A percentile compares a stretch with the other conserved stretches of the same genome.
These are phyloP conservation scores for Debaryomyces udenii DNA, from an alignment of 1,139 yeast genomes.

Conservation along the genomic window DNA sequence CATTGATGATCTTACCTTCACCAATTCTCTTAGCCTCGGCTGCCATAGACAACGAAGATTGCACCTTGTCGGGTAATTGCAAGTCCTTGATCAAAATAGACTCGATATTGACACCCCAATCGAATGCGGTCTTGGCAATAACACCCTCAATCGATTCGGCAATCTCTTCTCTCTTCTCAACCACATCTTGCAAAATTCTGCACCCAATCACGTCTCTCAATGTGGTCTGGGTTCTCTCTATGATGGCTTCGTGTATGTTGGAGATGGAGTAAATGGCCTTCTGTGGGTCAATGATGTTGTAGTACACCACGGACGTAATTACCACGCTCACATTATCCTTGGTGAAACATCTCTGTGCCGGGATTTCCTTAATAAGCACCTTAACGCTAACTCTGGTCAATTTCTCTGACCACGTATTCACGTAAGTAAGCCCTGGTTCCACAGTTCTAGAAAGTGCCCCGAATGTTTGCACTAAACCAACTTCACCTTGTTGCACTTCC, in stretches of 20 bases:
- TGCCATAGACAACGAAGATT: conserved; percentile 68
- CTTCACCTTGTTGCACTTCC: conserved; percentile 67
- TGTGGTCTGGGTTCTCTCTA: conserved; percentile 75
- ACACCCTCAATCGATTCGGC: conserved; percentile 67
- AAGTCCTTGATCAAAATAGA: conserved; percentile 72
- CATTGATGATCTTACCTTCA: conserved; percentile 76
- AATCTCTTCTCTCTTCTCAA: conserved; percentile 74
- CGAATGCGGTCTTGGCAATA: conserved; percentile 64
- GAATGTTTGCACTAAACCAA: conserved; percentile 68
- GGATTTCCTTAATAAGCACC: conserved; percentile 65
- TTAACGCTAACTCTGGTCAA: conserved; percentile 57
- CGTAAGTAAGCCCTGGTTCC: conserved; percentile 70
- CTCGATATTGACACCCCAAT: conserved; percentile 77
- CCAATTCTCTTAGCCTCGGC: conserved; percentile 79
- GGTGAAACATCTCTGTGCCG: conserved; percentile 70
- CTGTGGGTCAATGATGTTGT: conserved; percentile 70
- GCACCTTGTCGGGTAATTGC: conserved; percentile 57
- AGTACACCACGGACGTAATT: conserved; percentile 69
- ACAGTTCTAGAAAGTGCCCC: conserved; percentile 69
- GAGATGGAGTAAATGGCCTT: conserved; percentile 64
- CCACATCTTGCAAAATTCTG: conserved; percentile 68
- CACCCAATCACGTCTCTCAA: conserved; percentile 75
- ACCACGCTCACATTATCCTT: conserved; percentile 67
- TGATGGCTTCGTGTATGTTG: conserved; percentile 59
- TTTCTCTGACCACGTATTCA: conserved; percentile 66